These are phyloP conservation scores for Chlamydomonas incerta DNA, from an alignment of 139 green algal genomes.

Conservation along the genomic window DNA sequence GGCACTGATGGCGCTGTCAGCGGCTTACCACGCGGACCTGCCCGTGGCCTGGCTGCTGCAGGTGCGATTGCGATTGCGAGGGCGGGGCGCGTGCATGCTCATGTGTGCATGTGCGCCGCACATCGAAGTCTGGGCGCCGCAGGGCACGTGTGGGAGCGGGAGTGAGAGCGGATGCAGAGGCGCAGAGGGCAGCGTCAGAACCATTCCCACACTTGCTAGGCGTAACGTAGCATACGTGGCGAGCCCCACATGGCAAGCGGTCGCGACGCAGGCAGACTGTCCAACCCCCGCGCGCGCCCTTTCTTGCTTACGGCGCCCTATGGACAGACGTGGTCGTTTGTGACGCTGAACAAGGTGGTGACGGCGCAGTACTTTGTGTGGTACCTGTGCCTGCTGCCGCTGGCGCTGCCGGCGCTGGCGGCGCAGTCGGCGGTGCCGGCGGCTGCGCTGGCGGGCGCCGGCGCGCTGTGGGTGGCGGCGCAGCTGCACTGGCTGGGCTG, in stretches of 20 bases:
- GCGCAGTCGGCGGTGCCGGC: not conserved
- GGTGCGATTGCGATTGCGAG: not conserved
- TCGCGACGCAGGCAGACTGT: too few species aligned
- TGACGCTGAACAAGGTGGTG: constrained; percentile 94
- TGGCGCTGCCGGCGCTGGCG: constrained; percentile 70
- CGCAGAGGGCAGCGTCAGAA: too few species aligned
- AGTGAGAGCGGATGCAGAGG: too few species aligned
- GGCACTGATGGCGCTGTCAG: constrained; percentile 47
- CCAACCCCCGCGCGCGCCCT: too few species aligned
- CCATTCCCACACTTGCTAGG: too few species aligned
- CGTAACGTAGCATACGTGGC: too few species aligned
- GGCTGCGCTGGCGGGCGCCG: constrained; percentile 39
- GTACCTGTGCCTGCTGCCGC: constrained; percentile 89
- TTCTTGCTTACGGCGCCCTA: too few species aligned
- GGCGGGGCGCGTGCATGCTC: not conserved
- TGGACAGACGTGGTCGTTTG: constrained; percentile 85
- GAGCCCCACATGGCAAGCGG: too few species aligned
- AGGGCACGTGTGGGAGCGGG: too few species aligned
- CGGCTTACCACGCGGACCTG: constrained; percentile 55
- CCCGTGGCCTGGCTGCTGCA: constrained; percentile 65
- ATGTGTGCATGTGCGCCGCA: not conserved
- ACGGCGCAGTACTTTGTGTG: constrained; percentile 99
- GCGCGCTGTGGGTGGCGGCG: constrained; percentile 55
- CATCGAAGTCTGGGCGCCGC: too few species aligned
- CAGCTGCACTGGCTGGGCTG: constrained; percentile 85